Evolutionary conservation across 2,329 filamentous ascomycete species (phyloP).

Genomic region (Emergomyces pasteurianus): DNA sequence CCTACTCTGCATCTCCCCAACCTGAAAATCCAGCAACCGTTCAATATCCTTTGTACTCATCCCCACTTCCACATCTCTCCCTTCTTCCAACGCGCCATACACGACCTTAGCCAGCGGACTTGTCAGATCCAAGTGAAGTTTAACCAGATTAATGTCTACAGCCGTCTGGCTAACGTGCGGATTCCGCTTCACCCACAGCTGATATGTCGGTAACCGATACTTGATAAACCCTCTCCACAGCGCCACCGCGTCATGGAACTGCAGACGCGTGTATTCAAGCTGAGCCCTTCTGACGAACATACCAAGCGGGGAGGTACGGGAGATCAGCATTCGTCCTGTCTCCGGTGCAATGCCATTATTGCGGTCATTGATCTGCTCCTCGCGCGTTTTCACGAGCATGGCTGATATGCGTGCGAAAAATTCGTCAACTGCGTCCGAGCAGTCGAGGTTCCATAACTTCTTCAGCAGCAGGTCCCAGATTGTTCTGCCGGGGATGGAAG

Average conservation of each 20-base stretch:
- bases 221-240: slow-evolving; percentile 74
- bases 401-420: slow-evolving; percentile 55
- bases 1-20: slow-evolving; percentile 71
- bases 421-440: slow-evolving; percentile 63
- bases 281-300: slow-evolving; percentile 64
- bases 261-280: slow-evolving; percentile 67
- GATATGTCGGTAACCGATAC: slow-evolving; percentile 65
- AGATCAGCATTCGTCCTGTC: slow-evolving; percentile 47
- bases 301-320: slow-evolving; percentile 67
- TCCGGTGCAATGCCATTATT: slow-evolving; percentile 42
- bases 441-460: slow-evolving; percentile 73
- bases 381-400: slow-evolving; percentile 51
- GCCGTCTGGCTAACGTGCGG: slow-evolving; percentile 35
- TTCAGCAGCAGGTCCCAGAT: slow-evolving; percentile 79
- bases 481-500: slow-evolving; percentile 57
- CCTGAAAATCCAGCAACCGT: slow-evolving; percentile 72
- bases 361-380: slow-evolving; percentile 45
- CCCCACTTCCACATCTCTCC: slow-evolving; percentile 28
- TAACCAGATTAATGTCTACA: slow-evolving; percentile 51
- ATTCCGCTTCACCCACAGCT: slow-evolving; percentile 46
- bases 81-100: slow-evolving; percentile 37
- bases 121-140: slow-evolving; percentile 43
- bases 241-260: slow-evolving; percentile 64
- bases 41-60: slow-evolving; percentile 73
- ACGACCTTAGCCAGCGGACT: slow-evolving; percentile 39